A percentile compares a stretch with the other conserved stretches of the same genome.
Conservation (phyloP, 2,329 filamentous ascomycete species). For the Purpureocillium takamizusanense region DNA sequence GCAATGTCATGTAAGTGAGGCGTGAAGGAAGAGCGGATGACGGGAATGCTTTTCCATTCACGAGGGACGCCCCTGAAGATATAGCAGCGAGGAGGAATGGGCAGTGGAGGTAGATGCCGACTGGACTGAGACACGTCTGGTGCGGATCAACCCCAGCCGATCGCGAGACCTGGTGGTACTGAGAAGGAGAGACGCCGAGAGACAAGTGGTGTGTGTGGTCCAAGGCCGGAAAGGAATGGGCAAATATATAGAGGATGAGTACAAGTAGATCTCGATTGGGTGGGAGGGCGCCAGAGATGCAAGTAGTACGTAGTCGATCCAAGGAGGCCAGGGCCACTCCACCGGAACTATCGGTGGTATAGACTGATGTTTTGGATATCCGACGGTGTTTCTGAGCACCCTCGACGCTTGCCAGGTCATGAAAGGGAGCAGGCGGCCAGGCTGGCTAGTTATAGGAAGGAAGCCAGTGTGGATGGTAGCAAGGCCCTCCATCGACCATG, state of each 20-base stretch:
- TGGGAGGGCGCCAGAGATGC: neutral
- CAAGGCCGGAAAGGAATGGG: slow-evolving; percentile 24
- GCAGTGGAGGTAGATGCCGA: slow-evolving; percentile 19
- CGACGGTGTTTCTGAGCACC: slow-evolving; percentile 9
- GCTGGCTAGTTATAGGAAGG: slow-evolving; percentile 8
- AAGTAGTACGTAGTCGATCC: too few species aligned
- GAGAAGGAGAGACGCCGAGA: slow-evolving; percentile 22
- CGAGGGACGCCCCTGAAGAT: slow-evolving; percentile 30
- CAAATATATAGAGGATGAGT: slow-evolving; percentile 12
- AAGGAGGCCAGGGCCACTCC: slow-evolving; percentile 10
- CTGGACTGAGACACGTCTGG: slow-evolving; percentile 23
- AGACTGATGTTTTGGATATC: slow-evolving; percentile 15
- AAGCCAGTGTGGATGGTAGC: slow-evolving; percentile 1
- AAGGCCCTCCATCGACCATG: too few species aligned
- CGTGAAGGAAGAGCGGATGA: slow-evolving; percentile 13
- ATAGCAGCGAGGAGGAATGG: slow-evolving; percentile 30
- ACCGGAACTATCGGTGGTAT: slow-evolving; percentile 13
- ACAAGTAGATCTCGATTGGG: slow-evolving; percentile 17
- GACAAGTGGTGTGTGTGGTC: slow-evolving; percentile 20
- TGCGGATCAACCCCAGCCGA: slow-evolving; percentile 24
- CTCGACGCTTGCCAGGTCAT: slow-evolving; percentile 8
- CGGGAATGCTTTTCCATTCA: slow-evolving; percentile 23
- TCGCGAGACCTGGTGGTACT: slow-evolving; percentile 19
- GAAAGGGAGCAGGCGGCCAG: slow-evolving; percentile 8
- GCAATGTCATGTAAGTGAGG: neutral